Evolutionary conservation across 164 flowering plant species (phyloP), one percentile per base, ranked within the genome.

Genomic region (Berberis vulgaris): DNA sequence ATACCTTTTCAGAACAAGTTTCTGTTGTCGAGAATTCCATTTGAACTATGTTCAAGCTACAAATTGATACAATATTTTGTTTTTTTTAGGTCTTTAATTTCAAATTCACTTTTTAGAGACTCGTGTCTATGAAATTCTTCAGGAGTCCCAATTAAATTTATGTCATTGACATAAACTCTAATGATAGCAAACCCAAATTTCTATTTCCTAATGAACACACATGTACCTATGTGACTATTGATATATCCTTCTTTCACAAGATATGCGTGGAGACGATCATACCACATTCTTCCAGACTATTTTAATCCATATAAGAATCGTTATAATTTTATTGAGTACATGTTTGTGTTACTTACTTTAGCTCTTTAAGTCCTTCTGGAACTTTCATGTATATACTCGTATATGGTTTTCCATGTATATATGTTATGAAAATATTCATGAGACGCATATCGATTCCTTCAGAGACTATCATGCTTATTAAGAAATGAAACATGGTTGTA

Each of bases 201-300:
- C 1, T 6, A 4, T 41, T 57, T 57, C 60, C 41, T 57, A 6
- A 57, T 57, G 60, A 57, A 57, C 5, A 57, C 60, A 57, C 60
- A 57, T 40, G 44, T 11, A 42, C 60, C 39, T 2, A 57, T 40
- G 3, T 40, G 10, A 57, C 9, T 41, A 57, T 57, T 57, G 3
- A 39, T 6, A 2, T 57, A 57, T 5, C 60, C 60, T 41, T 57
- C 3, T 12, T 41, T 40, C 6, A 3, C 6, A 1, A 57, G 11
- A 8, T 57, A 57, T 11, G 3, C 42, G 6, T 12, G 40, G 3
- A 57, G 43, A 10, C 60, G 60, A 8, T 40, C 10, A 57, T 57
- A 57, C 60, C 60, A 57, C 60, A 57, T 13, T 10, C 1, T 26
- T 6, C 60, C 60, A 3, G 11, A 57, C 41, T 57, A 8, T 41